Conservation (phyloP, 2,329 filamentous ascomycete species). For the Lachnum nothofagi region DNA sequence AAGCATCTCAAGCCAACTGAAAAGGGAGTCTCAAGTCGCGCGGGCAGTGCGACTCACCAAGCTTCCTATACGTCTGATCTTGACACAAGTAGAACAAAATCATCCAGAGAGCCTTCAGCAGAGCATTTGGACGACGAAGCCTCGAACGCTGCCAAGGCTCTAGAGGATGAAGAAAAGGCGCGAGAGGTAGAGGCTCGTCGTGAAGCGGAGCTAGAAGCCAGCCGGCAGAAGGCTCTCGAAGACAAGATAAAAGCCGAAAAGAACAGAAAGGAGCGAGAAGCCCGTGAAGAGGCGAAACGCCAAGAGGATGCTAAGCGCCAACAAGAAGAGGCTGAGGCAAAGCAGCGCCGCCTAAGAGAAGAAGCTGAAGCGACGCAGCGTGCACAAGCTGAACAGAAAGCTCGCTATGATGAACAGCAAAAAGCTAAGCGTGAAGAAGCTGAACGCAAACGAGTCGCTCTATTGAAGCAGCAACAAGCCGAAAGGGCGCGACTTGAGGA, state of each 20-base stretch:
- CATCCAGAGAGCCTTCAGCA: slow-evolving; percentile 3
- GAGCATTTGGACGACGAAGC: slow-evolving; percentile 10
- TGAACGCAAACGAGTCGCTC: slow-evolving; percentile 27
- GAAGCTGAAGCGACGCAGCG: slow-evolving; percentile 25
- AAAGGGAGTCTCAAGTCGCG: not conserved
- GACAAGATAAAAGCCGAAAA: no score
- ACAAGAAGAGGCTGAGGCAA: slow-evolving; percentile 27
- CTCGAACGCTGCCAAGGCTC: slow-evolving; percentile 36
- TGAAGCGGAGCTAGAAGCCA: slow-evolving; percentile 20
- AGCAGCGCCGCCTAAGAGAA: slow-evolving; percentile 25
- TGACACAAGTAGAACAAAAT: no score
- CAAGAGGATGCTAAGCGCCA: slow-evolving; percentile 34
- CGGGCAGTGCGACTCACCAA: not conserved
- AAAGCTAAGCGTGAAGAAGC: slow-evolving; percentile 36
- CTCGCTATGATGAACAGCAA: slow-evolving; percentile 33
- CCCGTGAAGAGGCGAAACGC: slow-evolving; percentile 26
- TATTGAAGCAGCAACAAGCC: slow-evolving; percentile 41
- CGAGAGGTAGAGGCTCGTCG: slow-evolving; percentile 11
- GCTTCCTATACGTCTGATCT: no score
- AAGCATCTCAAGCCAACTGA: slow-evolving; percentile 12
- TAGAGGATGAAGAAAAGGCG: slow-evolving; percentile 33
- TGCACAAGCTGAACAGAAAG: slow-evolving; percentile 33
- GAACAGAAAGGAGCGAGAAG: slow-evolving; percentile 24
- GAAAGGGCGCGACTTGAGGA: slow-evolving; percentile 45
- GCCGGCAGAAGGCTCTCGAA: no score